Base-by-base conservation (phyloP, 164 flowering plant species). In the Vitis amurensis region DNA sequence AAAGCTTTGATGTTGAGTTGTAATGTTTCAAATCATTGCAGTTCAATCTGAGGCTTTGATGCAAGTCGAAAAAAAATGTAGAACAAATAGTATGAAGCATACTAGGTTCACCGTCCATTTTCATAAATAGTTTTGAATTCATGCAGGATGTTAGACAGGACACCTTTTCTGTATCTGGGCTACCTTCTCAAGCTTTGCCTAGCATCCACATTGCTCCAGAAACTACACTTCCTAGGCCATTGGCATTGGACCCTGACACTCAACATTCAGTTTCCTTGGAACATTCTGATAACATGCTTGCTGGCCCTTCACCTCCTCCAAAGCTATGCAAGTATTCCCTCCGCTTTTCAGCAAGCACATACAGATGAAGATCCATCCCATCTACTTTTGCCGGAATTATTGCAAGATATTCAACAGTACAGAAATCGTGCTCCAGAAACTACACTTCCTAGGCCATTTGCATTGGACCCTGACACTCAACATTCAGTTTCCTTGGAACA, bases 181-280 rank as follows among this genome's bases (percentile, higher is more conserved):
- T 81, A 68, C 65, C 86, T 37, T 72, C 75, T 14, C 27, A 23
- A 23, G 27, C 27, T 23, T 23, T 23, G 27, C 27, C 27, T 23
- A 23, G 27, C 27, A 23, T 23, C 27, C 27, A 23, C 27, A 23
- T 23, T 23, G 1, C 27, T 23, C 27, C 27, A 23, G 27, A 23
- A 23, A 23, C 27, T 23, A 61, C 76, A 23, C 81, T 76, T 67
- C 87, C 84, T 30, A 90, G 85, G 56, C 85, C 82, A 61, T 76
- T 80, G 9, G 62, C 88, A 3, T 57, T 75, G 64, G 84, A 82
- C 67, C 80, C 91, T 17, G 85, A 85, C 61, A 76, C 93, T 14
- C 88, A 86, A 69, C 82, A 85, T 48, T 65, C 81, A 51, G 85
- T 82, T 74, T 86, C 90, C 56, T 53, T 84, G 80, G 91, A 83